A percentile compares a stretch with the other conserved stretches of the same genome.
phyloP scores from a whole-genome alignment of 495 filamentous ascomycete genomes.

The Lasiosphaeris hirsuta region DNA sequence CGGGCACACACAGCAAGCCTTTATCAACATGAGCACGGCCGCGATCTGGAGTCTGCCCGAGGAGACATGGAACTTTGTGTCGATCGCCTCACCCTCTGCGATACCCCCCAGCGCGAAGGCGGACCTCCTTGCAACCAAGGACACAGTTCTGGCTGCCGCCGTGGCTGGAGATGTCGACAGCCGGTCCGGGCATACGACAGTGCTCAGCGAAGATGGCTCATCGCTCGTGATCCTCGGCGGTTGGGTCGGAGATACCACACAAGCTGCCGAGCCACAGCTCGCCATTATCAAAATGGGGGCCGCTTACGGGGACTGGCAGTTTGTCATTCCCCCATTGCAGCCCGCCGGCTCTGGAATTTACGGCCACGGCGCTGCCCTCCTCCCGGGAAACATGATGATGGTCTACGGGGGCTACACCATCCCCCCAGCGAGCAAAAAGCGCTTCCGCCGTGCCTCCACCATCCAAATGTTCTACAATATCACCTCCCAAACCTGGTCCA shows the following conservation, averaged over 20 bases:
- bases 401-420: slow-evolving; percentile 78
- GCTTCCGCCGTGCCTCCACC: slow-evolving; percentile 24
- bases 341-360: slow-evolving; percentile 60
- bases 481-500: slow-evolving; percentile 67
- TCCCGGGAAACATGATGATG: slow-evolving; percentile 89
- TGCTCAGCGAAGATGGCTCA: slow-evolving; percentile 72
- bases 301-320: slow-evolving; percentile 72
- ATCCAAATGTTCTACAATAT: slow-evolving; percentile 71
- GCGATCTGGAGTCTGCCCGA: slow-evolving; percentile 85
- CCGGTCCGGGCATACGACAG: slow-evolving; percentile 80
- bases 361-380: slow-evolving; percentile 79
- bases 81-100: slow-evolving; percentile 48
- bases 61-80: slow-evolving; percentile 78
- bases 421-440: background rate
- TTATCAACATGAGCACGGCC: slow-evolving; percentile 89
- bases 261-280: slow-evolving; percentile 75
- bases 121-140: slow-evolving; percentile 4
- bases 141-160: background rate
- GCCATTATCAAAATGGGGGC: slow-evolving; percentile 68
- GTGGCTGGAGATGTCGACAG: slow-evolving; percentile 54
- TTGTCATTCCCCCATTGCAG: slow-evolving; percentile 59
- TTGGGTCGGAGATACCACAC: slow-evolving; percentile 78
- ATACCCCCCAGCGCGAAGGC: slow-evolving; percentile 1
- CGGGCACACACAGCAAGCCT: slow-evolving; percentile 77
- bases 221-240: slow-evolving; percentile 77